Evolutionary conservation across 2,329 filamentous ascomycete genomes (phyloP).

Genomic region (Fusarium tricinctum): DNA sequence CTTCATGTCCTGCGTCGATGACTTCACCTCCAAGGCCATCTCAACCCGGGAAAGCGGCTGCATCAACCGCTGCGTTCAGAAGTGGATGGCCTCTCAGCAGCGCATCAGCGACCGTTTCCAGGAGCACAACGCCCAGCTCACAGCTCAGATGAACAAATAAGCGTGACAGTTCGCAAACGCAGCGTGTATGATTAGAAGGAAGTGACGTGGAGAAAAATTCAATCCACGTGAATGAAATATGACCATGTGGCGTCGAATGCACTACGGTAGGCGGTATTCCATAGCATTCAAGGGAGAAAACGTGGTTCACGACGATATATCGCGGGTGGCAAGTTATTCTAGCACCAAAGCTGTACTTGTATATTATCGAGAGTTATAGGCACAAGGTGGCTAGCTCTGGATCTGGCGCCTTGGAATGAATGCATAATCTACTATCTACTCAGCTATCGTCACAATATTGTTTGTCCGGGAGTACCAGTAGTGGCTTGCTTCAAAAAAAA

Average conservation of each 20-base stretch:
- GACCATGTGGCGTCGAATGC: slow-evolving; percentile 27
- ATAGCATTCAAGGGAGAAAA: slow-evolving; percentile 22
- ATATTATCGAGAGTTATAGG: slow-evolving; percentile 45
- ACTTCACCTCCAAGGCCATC: slow-evolving; percentile 98
- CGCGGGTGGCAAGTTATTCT: slow-evolving; percentile 30
- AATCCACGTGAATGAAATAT: slow-evolving; percentile 16
- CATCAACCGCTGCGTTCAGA: slow-evolving; percentile 94
- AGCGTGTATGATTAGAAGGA: slow-evolving; percentile 44
- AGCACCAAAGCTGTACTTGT: slow-evolving; percentile 45
- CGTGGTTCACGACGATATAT: slow-evolving; percentile 29
- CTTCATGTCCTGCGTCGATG: slow-evolving; percentile 97
- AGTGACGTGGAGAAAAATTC: slow-evolving; percentile 14
- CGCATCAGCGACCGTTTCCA: slow-evolving; percentile 92
- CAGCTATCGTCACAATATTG: slow-evolving; percentile 8
- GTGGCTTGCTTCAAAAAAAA: background rate
- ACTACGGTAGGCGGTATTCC: slow-evolving; percentile 14
- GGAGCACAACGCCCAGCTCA: slow-evolving; percentile 74
- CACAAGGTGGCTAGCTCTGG: slow-evolving; percentile 13
- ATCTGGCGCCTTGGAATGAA: slow-evolving; percentile 26
- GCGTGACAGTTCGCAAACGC: background rate
- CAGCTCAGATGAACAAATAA: slow-evolving; percentile 64
- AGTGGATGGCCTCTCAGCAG: slow-evolving; percentile 92
- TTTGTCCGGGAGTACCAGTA: background rate
- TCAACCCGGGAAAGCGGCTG: slow-evolving; percentile 90
- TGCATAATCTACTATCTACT: slow-evolving; percentile 32